Evolutionary conservation across 179 eudicot species (phyloP), one percentile per base, ranked within the genome.

Genomic region (Gypsophila paniculata): DNA sequence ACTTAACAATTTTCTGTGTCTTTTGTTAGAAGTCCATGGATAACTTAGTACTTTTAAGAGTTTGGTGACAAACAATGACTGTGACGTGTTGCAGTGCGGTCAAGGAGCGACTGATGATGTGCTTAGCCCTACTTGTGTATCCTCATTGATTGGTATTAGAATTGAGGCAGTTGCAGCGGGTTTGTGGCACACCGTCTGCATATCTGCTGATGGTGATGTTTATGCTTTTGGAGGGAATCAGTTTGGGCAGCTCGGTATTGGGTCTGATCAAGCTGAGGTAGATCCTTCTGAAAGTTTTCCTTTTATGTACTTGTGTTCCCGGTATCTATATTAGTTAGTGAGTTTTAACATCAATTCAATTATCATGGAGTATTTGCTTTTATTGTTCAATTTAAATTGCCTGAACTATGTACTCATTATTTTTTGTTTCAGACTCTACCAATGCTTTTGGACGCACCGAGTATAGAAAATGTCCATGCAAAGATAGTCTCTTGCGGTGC

Each of bases 221-320:
- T 92, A 95, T 78, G 75, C 96, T 51, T 92, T 92, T 76, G 99
- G 99, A 21, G 99, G 99, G 19, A 95, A 95, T 83, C 99, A 95
- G 75, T 95, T 95, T 86, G 99, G 99, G 58, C 99, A 95, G 85
- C 78, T 95, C 67, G 99, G 99, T 69, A 95, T 96, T 36, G 96
- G 93, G 58, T 79, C 88, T 70, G 99, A 90, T 68, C 99, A 95
- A 77, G 95, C 98, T 18, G 99, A 95, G 98, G 99, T 95, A 86
- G 29, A 58, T 59, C 29, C 38, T 70, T 60, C 17, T 29, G 4
- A 12, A 9, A 21, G 0, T 12, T 21, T 6, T 44, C 2, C 8
- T 17, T 11, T 32, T 54, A 6, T 32, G 25, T 29, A 10, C 12
- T 25, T 3, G 5, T 38, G 48, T 11, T 18, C 25, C 6, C 18